Conservation (phyloP, 768 basidiomycete species). For the Suillus lakei region DNA sequence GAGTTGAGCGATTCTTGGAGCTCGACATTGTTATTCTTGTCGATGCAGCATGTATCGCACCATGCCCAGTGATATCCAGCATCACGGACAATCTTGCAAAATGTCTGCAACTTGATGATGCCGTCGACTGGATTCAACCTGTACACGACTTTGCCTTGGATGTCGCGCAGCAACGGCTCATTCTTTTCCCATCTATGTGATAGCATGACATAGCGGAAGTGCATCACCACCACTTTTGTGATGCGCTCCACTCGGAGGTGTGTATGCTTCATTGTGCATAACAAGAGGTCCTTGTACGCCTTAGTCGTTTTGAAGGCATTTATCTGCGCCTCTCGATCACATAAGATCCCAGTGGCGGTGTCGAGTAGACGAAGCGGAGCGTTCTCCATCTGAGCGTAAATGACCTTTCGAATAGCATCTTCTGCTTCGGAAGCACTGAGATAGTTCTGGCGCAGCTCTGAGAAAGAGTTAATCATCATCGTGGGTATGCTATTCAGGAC, state of each 20-base stretch:
- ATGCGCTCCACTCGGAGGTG: background rate
- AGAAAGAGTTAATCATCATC: background rate
- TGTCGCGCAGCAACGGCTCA: constrained; percentile 25
- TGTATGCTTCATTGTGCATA: background rate
- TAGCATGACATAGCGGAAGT: constrained; percentile 27
- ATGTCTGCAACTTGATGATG: constrained; percentile 21
- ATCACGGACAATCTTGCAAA: constrained; percentile 23
- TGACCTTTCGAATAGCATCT: background rate
- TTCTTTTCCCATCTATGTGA: constrained; percentile 26
- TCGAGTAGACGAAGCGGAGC: background rate
- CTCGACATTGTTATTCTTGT: constrained; percentile 33
- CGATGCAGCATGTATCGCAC: constrained; percentile 35
- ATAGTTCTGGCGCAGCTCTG: background rate
- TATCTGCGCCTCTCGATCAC: background rate
- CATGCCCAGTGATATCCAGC: constrained; percentile 30
- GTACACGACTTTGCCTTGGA: constrained; percentile 23
- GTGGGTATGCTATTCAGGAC: background rate
- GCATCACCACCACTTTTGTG: background rate
- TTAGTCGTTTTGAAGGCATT: background rate
- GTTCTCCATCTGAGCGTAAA: background rate
- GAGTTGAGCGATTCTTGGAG: constrained; percentile 34
- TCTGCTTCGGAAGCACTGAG: background rate
- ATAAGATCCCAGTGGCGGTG: background rate
- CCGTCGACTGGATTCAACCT: constrained; percentile 20
- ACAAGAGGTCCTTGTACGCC: background rate